phyloP scores from a whole-genome alignment of 1,284 basidiomycete genomes.

The Athelia sp. region DNA sequence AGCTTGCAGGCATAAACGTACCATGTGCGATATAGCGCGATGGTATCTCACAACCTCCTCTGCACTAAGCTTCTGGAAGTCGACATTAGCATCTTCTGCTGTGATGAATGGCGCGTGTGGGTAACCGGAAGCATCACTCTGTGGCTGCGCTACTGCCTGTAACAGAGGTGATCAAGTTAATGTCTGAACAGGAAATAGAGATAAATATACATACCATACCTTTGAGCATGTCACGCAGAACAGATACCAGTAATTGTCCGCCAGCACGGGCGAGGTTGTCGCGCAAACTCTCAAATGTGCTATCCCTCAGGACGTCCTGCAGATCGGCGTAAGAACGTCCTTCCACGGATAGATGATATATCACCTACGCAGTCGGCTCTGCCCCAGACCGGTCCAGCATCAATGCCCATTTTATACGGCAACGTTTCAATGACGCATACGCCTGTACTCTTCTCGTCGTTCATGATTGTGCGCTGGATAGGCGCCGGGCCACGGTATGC shows the following conservation, averaged over 20 bases:
- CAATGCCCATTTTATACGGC: constrained; percentile 51
- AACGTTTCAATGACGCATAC: constrained; percentile 69
- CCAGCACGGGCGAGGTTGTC: constrained; percentile 62
- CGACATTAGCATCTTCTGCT: constrained; percentile 44
- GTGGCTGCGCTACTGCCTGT: constrained; percentile 26
- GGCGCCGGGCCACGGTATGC: constrained; percentile 90
- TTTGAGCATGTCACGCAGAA: constrained; percentile 58
- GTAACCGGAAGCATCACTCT: constrained; percentile 26
- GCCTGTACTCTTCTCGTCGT: constrained; percentile 57
- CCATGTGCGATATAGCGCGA: constrained; percentile 75
- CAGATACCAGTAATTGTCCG: constrained; percentile 65
- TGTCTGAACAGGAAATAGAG: not conserved
- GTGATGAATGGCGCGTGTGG: constrained; percentile 63
- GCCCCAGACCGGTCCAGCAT: constrained; percentile 59
- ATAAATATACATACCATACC: constrained; percentile 40
- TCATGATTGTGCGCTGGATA: constrained; percentile 80
- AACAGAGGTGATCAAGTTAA: not conserved
- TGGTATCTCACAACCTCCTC: constrained; percentile 50
- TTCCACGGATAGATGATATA: not conserved
- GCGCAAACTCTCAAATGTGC: constrained; percentile 53
- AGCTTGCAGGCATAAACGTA: constrained; percentile 20
- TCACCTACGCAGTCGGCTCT: constrained; percentile 35
- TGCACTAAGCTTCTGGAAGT: constrained; percentile 58
- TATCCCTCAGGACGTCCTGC: constrained; percentile 39
- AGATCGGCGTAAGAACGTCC: not conserved